Conservation (phyloP, 1,284 basidiomycete species). For the Heterobasidion annosum region DNA sequence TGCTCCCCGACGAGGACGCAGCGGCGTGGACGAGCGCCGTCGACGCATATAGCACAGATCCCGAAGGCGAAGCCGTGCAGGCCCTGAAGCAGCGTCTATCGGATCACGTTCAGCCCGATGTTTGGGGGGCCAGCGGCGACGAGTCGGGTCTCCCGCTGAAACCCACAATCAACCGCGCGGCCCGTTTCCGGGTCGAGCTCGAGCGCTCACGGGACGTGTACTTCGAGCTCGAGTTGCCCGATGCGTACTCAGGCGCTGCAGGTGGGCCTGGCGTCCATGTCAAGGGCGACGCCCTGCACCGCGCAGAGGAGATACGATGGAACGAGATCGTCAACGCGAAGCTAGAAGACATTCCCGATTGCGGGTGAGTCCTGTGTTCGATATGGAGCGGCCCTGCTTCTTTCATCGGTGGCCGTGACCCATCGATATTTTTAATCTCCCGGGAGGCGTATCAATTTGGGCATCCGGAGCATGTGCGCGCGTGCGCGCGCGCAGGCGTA, state of each 20-base stretch:
- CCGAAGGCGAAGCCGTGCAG: background rate
- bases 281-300: slow-evolving; percentile 34
- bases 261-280: slow-evolving; percentile 21
- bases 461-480: background rate
- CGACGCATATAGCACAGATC: slow-evolving; percentile 6
- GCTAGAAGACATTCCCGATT: slow-evolving; percentile 31
- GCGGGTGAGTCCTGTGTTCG: slow-evolving; percentile 20
- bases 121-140: background rate
- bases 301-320: slow-evolving; percentile 47
- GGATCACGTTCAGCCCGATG: background rate
- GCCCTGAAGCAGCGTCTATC: background rate
- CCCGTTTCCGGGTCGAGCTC: background rate
- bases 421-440: background rate
- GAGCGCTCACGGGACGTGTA: slow-evolving; percentile 20
- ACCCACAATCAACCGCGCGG: background rate
- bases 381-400: background rate
- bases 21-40: slow-evolving; percentile 28
- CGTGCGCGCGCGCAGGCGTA: background rate
- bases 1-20: slow-evolving; percentile 22
- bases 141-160: background rate
- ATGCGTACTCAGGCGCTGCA: slow-evolving; percentile 6
- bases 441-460: background rate
- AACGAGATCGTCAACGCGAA: slow-evolving; percentile 32
- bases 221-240: slow-evolving; percentile 30
- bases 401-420: background rate